A percentile compares a stretch with the other conserved stretches of the same genome.
These are phyloP conservation scores for Neoascochyta sp. DNA, from an alignment of 2,329 filamentous ascomycete genomes.

Conservation along the genomic window DNA sequence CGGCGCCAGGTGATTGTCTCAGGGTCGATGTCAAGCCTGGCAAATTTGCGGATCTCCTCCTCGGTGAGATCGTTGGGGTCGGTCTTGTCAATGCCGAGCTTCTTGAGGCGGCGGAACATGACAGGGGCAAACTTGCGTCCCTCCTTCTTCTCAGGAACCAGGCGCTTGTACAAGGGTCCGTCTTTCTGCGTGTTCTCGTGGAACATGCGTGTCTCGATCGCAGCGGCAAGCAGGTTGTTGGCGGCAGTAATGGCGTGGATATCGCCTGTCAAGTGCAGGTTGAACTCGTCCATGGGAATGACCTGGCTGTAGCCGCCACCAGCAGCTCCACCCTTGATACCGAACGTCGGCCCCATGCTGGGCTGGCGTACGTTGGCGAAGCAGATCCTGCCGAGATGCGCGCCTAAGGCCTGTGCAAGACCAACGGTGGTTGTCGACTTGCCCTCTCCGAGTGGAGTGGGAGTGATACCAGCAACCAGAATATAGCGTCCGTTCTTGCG, in stretches of 20 bases:
- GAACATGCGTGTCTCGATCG: conserved; percentile 97
- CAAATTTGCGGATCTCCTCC: conserved; percentile 84
- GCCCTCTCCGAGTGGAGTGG: conserved; percentile 92
- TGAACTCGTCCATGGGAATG: conserved; percentile 99
- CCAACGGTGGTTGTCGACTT: conserved; percentile 98
- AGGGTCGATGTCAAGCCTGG: conserved; percentile 92
- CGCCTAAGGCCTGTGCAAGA: conserved; percentile 85
- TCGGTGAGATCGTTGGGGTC: conserved; percentile 85
- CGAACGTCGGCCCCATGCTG: conserved; percentile 95
- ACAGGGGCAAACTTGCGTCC: conserved; percentile 80
- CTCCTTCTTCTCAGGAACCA: conserved; percentile 87
- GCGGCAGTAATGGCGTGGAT: conserved; percentile 96
- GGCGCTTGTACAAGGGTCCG: conserved; percentile 75
- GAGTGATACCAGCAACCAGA: conserved; percentile 91
- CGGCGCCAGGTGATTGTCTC: conserved; percentile 96
- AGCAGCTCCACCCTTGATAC: conserved; percentile 96
- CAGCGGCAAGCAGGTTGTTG: conserved; percentile 93
- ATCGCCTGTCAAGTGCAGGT: conserved; percentile 93
- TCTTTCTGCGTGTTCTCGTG: conserved; percentile 96
- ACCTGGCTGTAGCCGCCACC: conserved; percentile 98
- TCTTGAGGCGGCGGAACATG: conserved; percentile 91
- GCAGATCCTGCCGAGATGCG: conserved; percentile 78
- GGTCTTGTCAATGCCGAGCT: conserved; percentile 93
- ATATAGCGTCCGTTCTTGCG: conserved; percentile 87
- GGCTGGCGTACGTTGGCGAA: conserved; percentile 98